Evolutionary conservation across 225 moss, liverwort and hornwort genomes (phyloP), one percentile per base, ranked within the genome.

Genomic region (Marchantia polymorpha): DNA sequence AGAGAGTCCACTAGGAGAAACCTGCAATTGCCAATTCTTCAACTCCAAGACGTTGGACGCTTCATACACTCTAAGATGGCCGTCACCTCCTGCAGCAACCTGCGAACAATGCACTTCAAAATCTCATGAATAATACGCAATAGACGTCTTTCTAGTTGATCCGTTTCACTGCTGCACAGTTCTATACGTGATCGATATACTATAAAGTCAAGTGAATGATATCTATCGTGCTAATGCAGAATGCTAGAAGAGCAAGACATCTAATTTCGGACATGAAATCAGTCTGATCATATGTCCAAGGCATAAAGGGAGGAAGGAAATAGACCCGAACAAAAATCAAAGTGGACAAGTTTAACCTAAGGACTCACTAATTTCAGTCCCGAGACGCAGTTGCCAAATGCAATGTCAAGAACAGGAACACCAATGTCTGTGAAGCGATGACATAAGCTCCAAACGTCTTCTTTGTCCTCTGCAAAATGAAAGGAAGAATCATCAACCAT

Each of bases 1-100:
- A 26, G 7, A 13, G 20, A 5, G 7, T 71, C 19, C 27, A 75
- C 8, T 13, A 60, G 59, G 0, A 52, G 55, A 60, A 56, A 94
- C 94, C 94, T 96, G 96, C 80, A 95, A 82, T 79, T 99, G 93
- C 99, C 99, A 99, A 6, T 90, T 84, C 71, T 81, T 89, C 68
- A 99, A 70, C 31, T 90, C 83, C 79, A 95, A 59, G 54, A 89
- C 91, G 82, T 87, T 85, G 9, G 87, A 75, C 16, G 92, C 92
- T 81, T 99, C 93, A 49, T 95, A 95, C 26, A 95, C 81, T 85
- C 90, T 91, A 48, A 91, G 80, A 79, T 88, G 86, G 27, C 95
- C 95, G 88, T 99, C 92, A 63, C 82, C 90, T 83, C 92, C 90
- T 70, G 92, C 93, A 63, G 87, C 88, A 72, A 93, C 89, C 97